These are phyloP conservation scores for Mortierella antarctica DNA, from an alignment of 192 early-diverging fungal species.

Conservation along the genomic window DNA sequence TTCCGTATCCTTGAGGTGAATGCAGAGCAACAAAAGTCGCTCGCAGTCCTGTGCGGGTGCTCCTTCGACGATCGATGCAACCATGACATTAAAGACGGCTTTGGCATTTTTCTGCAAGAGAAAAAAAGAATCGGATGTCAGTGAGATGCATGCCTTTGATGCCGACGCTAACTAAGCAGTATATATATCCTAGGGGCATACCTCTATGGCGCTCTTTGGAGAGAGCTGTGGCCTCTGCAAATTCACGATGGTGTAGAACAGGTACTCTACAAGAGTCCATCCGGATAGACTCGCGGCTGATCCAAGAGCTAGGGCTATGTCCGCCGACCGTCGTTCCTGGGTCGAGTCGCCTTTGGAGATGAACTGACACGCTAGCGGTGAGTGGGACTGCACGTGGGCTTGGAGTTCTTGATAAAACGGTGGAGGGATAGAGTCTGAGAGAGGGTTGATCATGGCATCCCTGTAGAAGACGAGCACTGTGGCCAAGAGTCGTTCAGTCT, in stretches of 20 bases:
- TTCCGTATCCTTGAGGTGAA: constrained; percentile 20
- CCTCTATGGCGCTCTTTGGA: constrained; percentile 26
- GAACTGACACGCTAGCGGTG: neutral
- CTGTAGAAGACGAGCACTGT: constrained; percentile 30
- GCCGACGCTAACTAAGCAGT: neutral
- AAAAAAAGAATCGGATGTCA: neutral
- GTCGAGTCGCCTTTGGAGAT: neutral
- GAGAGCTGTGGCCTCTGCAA: constrained; percentile 3
- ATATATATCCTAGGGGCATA: neutral
- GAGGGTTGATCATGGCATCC: neutral
- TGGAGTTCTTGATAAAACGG: neutral
- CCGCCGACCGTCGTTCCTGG: neutral
- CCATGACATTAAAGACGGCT: constrained; percentile 31
- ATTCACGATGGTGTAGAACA: constrained; percentile 29
- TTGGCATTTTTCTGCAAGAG: constrained; percentile 21
- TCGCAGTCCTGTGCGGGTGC: constrained; percentile 9
- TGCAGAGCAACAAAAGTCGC: constrained; percentile 22
- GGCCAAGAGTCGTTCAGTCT: constrained; percentile 22
- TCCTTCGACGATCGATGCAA: constrained; percentile 29
- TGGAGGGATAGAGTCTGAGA: neutral
- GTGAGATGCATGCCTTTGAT: no score
- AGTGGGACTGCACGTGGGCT: neutral
- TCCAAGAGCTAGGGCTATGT: neutral
- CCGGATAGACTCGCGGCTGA: no score
- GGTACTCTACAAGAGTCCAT: neutral